Evolutionary conservation across 768 basidiomycete species (phyloP), one percentile per base, ranked within the genome.

Genomic region (Inosperma sp.): DNA sequence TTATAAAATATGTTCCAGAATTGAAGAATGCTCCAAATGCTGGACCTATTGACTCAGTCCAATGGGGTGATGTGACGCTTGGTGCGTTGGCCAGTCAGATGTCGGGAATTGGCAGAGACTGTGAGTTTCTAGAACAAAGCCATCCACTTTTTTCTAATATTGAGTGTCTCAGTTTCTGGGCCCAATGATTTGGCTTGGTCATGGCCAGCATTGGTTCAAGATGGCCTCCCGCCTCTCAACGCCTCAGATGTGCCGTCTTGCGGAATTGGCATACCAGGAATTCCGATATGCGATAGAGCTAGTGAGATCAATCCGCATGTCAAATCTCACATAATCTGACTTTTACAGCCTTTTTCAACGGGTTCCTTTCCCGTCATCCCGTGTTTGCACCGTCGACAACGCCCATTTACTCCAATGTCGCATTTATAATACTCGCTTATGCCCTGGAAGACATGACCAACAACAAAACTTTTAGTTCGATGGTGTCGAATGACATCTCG

Each of bases 1-100:
- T 48, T 27, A 48, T 35, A 26, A 48, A 48, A 29, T 48, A 48
- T 17, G 46, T 48, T 14, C 46, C 46, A 2, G 46, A 48, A 37
- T 26, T 48, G 13, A 36, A n/a, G 46, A 37, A 48, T 37, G 3
- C 35, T 2, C 46, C 34, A 17, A 48, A 37, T 48, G 7, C 6
- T 26, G 33, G 33, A 3, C 1, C 6, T 6, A 5, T 48, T 14
- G 10, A 48, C 25, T 13, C 34, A 3, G 34, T 48, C 2, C 25
- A 48, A 19, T 48, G 46, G 46, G 17, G 23, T 14, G 46, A 48
- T 9, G 46, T 48, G 23, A 48, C 46, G 0, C 23, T 48, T 2
- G 46, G 46, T 13, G 22, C 16, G 14, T 27, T 48, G 46, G 46
- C 46, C 12, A 48, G 46, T 27, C 46, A 48, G 1, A 48, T 48